These are phyloP conservation scores for Scedosporium boydii DNA, from an alignment of 2,329 filamentous ascomycete species.

Conservation along the genomic window DNA sequence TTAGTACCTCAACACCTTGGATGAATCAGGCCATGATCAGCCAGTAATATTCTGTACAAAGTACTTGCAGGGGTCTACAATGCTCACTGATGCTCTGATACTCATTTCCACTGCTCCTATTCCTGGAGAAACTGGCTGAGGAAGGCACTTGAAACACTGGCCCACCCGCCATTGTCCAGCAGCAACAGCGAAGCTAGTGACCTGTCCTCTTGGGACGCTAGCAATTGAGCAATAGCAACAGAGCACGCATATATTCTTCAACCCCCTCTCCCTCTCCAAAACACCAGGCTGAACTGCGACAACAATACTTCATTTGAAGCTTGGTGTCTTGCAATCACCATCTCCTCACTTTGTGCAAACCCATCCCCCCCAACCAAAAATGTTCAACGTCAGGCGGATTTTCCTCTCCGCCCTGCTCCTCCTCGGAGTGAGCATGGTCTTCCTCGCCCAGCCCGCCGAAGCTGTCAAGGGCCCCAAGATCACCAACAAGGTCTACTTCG, in stretches of 20 bases:
- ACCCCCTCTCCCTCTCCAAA: constrained; percentile 10
- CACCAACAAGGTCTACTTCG: constrained; percentile 90
- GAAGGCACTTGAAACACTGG: not conserved
- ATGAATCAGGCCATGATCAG: not conserved
- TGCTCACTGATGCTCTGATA: not conserved
- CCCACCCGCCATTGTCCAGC: not conserved
- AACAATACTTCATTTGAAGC: not conserved
- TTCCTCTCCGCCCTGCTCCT: constrained; percentile 66
- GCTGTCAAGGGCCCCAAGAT: constrained; percentile 86
- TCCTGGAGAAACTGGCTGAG: not conserved
- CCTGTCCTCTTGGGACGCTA: not conserved
- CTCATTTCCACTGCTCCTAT: not conserved
- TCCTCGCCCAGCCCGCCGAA: constrained; percentile 65
- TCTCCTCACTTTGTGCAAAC: not conserved
- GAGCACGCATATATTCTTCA: not conserved
- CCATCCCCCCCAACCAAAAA: constrained; percentile 29
- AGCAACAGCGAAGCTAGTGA: not conserved
- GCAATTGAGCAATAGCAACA: not conserved
- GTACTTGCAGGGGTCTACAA: not conserved
- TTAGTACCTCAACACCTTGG: too few species aligned
- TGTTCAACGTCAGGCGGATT: constrained; percentile 67
- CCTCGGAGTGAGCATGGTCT: constrained; percentile 62
- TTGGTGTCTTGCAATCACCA: constrained; percentile 4
- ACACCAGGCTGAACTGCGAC: constrained; percentile 10
- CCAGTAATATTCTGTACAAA: not conserved